Base-by-base conservation (phyloP, 2,329 filamentous ascomycete species). In the Talaromyces marneffei region DNA sequence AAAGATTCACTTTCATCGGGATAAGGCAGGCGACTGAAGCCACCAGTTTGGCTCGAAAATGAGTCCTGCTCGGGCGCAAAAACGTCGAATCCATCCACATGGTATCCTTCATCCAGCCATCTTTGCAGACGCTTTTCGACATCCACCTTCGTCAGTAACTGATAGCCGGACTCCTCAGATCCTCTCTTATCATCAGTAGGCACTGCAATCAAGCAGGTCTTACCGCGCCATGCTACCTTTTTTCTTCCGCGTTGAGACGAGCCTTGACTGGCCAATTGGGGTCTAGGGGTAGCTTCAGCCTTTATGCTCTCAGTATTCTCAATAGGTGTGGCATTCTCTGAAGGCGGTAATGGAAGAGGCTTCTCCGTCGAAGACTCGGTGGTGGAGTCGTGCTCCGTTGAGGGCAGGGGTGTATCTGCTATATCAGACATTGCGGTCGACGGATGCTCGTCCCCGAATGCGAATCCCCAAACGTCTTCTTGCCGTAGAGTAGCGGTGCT, bases 161-260 rank as follows among this genome's bases (percentile, higher is more conserved):
- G 71, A 54, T 73, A 68, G 18, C 72, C 70, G 14, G 68, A 66
- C 63, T 74, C 72, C 29, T 71, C 70, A 46, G 82, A 79, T 20
- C 88, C 88, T 65, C 87, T 82, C 58, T 85, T 81, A 57, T 89
- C 87, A 64, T 90, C 86, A 50, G 83, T 78, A 5, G 89, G 90
- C 20, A 92, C 76, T 27, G 87, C 78, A 46, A 92, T 86, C 67
- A 90, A 75, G 58, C 91, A 90, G 62, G 85, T 86, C 76, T 91
- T 92, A 61, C 87, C 87, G 69, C 83, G 88, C 88, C 89, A 92
- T 50, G 83, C 81, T 2, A 92, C 80, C 75, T 87, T 90, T 72
- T 89, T 92, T 76, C 83, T 90, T n/a, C 70, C 69, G 59, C 75
- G 70, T 23, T 72, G 69, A 50, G 72, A 72, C 10, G 73, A 69